phyloP scores from a whole-genome alignment of 1,139 yeast genomes.

The Meyerozyma sp. region DNA sequence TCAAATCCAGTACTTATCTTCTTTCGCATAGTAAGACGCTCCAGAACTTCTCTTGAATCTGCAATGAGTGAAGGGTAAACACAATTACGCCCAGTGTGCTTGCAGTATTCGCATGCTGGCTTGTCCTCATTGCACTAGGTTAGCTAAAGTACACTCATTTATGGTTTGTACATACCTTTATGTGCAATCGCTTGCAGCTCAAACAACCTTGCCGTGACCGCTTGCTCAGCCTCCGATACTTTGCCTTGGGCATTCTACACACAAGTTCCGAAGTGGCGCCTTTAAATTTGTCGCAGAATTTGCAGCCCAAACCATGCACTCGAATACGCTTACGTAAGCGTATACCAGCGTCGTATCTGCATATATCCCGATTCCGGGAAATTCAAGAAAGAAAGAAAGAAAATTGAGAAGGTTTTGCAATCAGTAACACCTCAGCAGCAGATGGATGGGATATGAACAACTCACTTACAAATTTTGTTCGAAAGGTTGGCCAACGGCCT shows the following conservation, averaged over 20 bases:
- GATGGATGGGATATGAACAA: too few species aligned
- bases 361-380: too few species aligned
- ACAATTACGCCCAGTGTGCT: slow-evolving; percentile 25
- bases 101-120: slow-evolving; percentile 37
- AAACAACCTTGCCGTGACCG: slow-evolving; percentile 6
- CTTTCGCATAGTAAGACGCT: background rate
- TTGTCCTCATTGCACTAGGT: slow-evolving; percentile 5
- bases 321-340: too few species aligned
- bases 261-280: background rate
- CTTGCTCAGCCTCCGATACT: background rate
- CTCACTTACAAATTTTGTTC: background rate
- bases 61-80: slow-evolving; percentile 14
- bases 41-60: too few species aligned
- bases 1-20: background rate
- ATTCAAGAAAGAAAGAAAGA: too few species aligned
- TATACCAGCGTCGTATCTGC: too few species aligned
- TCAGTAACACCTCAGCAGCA: too few species aligned
- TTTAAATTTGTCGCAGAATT: background rate
- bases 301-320: background rate
- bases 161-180: slow-evolving; percentile 3
- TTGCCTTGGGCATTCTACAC: background rate
- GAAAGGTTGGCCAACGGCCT: too few species aligned
- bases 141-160: background rate
- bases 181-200: slow-evolving; percentile 10
- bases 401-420: too few species aligned